phyloP scores from a whole-genome alignment of 805 yeast species.

The Cyberlindnera maclurae region DNA sequence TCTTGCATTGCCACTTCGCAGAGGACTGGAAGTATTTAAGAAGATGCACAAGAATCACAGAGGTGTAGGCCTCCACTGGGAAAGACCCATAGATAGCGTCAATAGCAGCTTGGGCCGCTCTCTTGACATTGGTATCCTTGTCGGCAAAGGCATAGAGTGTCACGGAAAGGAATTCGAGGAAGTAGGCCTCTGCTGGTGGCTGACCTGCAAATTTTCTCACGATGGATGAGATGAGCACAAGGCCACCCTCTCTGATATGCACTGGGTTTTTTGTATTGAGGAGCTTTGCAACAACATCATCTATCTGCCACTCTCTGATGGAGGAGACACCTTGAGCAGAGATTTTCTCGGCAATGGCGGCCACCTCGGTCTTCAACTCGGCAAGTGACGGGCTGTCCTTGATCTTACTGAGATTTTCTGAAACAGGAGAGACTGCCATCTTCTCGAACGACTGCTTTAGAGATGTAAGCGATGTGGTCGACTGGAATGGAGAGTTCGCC shows the following conservation, averaged over 20 bases:
- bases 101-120: conserved; percentile 77
- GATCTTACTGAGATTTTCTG: conserved; percentile 46
- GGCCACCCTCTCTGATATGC: conserved; percentile 69
- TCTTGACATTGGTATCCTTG: conserved; percentile 78
- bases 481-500: conserved; percentile 37
- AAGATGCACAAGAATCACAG: conserved; percentile 58
- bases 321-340: conserved; percentile 35
- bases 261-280: conserved; percentile 69
- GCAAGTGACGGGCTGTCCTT: conserved; percentile 31
- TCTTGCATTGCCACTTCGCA: conserved; percentile 90
- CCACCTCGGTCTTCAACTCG: conserved; percentile 29
- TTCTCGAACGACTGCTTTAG: conserved; percentile 64
- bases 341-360: conserved; percentile 40
- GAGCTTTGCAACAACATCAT: conserved; percentile 57
- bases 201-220: conserved; percentile 59
- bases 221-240: conserved; percentile 50
- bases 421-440: conserved; percentile 58
- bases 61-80: conserved; percentile 72
- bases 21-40: conserved; percentile 63
- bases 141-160: conserved; percentile 75
- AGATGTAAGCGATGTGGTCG: conserved; percentile 69
- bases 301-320: conserved; percentile 59
- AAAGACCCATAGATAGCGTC: conserved; percentile 63
- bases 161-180: conserved; percentile 52
- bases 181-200: conserved; percentile 69